Evolutionary conservation across 2,329 filamentous ascomycete genomes (phyloP), one percentile per base, ranked within the genome.

Genomic region (Colletotrichum endophyticum): DNA sequence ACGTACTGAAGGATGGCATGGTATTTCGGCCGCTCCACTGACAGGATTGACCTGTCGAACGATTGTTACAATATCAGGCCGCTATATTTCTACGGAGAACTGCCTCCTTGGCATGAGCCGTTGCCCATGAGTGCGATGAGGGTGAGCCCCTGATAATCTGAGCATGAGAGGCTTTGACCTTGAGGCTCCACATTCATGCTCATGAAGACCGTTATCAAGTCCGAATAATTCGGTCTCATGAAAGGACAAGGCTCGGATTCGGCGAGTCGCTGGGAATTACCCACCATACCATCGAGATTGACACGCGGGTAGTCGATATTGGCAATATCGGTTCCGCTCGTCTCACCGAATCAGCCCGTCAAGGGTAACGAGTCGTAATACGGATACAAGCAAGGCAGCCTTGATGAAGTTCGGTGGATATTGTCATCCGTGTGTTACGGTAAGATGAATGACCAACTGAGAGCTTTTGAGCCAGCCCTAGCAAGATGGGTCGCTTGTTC

Each of bases 121-220:
- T 27, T 25, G 15, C 5, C 15, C 2, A 13, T 39, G 11, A 11
- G 30, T 30, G 25, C 11, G 30, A 32, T 39, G 8, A 11, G 25
- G 49, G 57, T 16, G 39, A 32, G 15, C 15, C 19, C 15, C 66
- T 36, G 30, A 32, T 30, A 16, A 27, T 16, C 13, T 30, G 27
- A 63, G 71, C 66, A 73, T 70, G 25, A 32, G 57, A 39, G 22
- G 66, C 57, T 73, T 57, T 28, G 71, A 27, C 66, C 66, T 44
- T 9, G 15, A 16, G 36, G 22, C 22, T 63, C 57, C 71, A 30
- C 66, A 56, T 63, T 57, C 71, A 73, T 73, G 71, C 71, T 32
- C 25, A 8, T 39, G 12, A 15, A 13, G 30, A 22, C n/a, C 22
- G 30, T 19, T 36, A 7, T n/a, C 78, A 15, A 89, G 83, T 80